These are phyloP conservation scores for Wickerhamomyces ciferrii DNA, from an alignment of 805 yeast genomes.

Conservation along the genomic window DNA sequence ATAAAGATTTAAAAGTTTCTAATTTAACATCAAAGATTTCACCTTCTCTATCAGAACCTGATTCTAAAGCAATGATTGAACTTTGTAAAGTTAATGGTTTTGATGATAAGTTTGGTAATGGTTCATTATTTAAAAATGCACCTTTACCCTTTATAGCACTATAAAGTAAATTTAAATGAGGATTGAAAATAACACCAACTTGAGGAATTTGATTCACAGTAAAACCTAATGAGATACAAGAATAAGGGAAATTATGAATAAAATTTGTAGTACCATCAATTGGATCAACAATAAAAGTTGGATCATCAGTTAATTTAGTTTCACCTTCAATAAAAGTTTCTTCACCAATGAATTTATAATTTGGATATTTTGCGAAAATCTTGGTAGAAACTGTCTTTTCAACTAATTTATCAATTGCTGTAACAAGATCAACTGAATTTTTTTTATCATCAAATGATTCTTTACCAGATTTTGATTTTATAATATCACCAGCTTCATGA, in stretches of 20 bases:
- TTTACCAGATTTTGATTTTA: constrained; percentile 43
- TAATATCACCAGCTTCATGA: constrained; percentile 42
- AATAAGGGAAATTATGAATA: constrained; percentile 55
- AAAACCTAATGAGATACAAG: constrained; percentile 58
- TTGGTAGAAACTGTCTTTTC: constrained; percentile 35
- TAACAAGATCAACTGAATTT: constrained; percentile 58
- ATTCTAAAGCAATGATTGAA: constrained; percentile 52
- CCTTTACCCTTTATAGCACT: constrained; percentile 53
- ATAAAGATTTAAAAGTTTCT: constrained; percentile 39
- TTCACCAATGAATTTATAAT: constrained; percentile 54
- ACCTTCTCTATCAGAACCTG: constrained; percentile 56
- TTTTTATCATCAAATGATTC: constrained; percentile 49
- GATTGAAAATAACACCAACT: constrained; percentile 66
- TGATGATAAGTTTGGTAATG: constrained; percentile 24
- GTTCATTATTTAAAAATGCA: constrained; percentile 41
- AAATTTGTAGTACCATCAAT: constrained; percentile 66
- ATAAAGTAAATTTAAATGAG: constrained; percentile 47
- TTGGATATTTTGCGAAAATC: constrained; percentile 38
- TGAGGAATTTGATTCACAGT: constrained; percentile 41
- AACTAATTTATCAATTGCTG: constrained; percentile 53
- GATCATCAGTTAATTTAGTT: constrained; percentile 40
- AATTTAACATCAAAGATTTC: constrained; percentile 44
- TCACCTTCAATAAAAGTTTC: constrained; percentile 49
- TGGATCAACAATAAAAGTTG: constrained; percentile 63
- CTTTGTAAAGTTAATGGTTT: constrained; percentile 41